Conservation (phyloP, 2,329 filamentous ascomycete genomes). For the Verticillium tricorpus region DNA sequence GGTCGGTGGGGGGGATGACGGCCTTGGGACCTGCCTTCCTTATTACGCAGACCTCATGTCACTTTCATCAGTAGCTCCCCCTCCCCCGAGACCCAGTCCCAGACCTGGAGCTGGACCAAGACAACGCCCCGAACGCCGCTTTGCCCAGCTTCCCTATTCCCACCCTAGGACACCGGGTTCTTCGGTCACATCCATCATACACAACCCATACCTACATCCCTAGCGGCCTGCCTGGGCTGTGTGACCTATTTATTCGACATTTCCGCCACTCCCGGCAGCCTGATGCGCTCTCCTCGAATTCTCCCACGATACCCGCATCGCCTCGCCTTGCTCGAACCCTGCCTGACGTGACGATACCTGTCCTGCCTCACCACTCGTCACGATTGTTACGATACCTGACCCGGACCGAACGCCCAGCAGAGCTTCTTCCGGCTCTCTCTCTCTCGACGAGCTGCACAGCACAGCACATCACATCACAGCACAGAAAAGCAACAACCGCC, state of each 20-base stretch:
- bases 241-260: slow-evolving; percentile 1
- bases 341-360: too few species aligned
- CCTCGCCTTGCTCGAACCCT: background rate
- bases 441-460: background rate
- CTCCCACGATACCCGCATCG: background rate
- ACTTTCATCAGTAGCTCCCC: background rate
- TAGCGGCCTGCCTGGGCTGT: background rate
- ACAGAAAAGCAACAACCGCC: background rate
- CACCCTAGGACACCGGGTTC: background rate
- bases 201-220: background rate
- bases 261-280: slow-evolving; percentile 2
- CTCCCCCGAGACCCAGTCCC: background rate
- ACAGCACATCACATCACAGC: too few species aligned
- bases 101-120: background rate
- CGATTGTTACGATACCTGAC: too few species aligned
- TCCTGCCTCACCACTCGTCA: too few species aligned
- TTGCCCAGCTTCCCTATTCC: background rate
- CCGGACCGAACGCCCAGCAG: background rate
- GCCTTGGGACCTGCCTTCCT: too few species aligned
- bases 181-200: background rate
- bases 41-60: background rate
- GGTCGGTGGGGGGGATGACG: too few species aligned
- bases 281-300: background rate
- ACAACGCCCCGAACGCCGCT: background rate
- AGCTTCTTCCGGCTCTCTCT: background rate